These are phyloP conservation scores for Komagataella mondaviorum DNA, from an alignment of 805 yeast species.

Conservation along the genomic window DNA sequence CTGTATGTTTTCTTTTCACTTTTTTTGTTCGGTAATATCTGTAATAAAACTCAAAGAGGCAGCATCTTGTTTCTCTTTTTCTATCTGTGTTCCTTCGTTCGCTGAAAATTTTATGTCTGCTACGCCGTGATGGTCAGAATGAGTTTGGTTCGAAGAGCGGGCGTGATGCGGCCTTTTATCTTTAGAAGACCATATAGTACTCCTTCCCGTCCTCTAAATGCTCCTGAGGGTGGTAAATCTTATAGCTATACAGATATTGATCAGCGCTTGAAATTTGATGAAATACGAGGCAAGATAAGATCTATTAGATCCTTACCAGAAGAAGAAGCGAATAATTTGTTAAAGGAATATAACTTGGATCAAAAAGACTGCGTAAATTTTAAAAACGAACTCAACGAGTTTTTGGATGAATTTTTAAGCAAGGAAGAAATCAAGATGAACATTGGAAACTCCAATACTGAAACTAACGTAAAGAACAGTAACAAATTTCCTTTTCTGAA, in stretches of 20 bases:
- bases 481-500: slow-evolving; percentile 45
- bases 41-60: neutral
- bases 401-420: neutral
- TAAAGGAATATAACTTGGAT: neutral
- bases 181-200: neutral
- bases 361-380: neutral
- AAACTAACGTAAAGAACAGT: neutral
- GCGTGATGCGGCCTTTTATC: neutral
- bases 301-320: neutral
- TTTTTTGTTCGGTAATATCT: too few species aligned
- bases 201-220: neutral
- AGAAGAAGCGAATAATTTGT: neutral
- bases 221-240: neutral
- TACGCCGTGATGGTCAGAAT: neutral
- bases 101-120: neutral
- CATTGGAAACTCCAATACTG: neutral
- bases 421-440: neutral
- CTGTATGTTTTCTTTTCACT: neutral
- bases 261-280: neutral
- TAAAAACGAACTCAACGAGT: neutral
- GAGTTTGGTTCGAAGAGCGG: neutral
- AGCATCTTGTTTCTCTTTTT: neutral
- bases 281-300: neutral
- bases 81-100: neutral
- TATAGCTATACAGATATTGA: neutral